These are phyloP conservation scores for Blastomyces percursus DNA, from an alignment of 2,329 filamentous ascomycete species.

Conservation along the genomic window DNA sequence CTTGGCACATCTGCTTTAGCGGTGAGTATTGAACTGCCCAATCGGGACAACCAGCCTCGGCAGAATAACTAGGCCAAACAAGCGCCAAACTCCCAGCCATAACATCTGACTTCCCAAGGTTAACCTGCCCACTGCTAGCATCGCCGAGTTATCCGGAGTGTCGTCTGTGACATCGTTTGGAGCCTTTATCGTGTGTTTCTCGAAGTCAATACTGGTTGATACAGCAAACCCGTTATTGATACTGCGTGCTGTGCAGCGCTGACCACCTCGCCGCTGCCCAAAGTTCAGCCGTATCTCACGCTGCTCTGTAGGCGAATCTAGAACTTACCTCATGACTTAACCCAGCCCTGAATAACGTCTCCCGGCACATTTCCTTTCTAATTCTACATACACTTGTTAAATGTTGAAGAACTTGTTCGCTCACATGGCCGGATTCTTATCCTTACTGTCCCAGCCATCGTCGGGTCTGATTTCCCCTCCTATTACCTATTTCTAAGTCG, in stretches of 20 bases:
- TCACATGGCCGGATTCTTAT: slow-evolving; percentile 23
- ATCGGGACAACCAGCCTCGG: neutral
- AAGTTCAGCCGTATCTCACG: neutral
- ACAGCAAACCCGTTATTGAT: neutral
- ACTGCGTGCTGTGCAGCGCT: neutral
- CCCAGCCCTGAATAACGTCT: neutral
- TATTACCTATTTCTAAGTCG: slow-evolving; percentile 10
- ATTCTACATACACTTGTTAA: slow-evolving; percentile 3
- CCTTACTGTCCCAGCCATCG: neutral
- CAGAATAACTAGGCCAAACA: neutral
- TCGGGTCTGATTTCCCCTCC: slow-evolving; percentile 8
- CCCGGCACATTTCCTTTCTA: neutral
- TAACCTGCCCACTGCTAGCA: neutral
- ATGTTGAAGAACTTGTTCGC: slow-evolving; percentile 13
- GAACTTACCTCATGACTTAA: slow-evolving; percentile 2
- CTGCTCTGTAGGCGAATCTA: neutral
- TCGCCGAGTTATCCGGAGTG: neutral
- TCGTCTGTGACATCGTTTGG: neutral
- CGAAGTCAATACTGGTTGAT: neutral
- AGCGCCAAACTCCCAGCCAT: neutral
- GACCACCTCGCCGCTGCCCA: neutral
- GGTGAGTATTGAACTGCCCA: neutral
- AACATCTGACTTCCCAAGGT: neutral
- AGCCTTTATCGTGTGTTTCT: no score
- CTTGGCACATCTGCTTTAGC: neutral